Percentiles rank a stretch among this genome's conserved stretches.
Conservation (phyloP, 352 stramenopile species). For the Elongisporangium prolatum region DNA sequence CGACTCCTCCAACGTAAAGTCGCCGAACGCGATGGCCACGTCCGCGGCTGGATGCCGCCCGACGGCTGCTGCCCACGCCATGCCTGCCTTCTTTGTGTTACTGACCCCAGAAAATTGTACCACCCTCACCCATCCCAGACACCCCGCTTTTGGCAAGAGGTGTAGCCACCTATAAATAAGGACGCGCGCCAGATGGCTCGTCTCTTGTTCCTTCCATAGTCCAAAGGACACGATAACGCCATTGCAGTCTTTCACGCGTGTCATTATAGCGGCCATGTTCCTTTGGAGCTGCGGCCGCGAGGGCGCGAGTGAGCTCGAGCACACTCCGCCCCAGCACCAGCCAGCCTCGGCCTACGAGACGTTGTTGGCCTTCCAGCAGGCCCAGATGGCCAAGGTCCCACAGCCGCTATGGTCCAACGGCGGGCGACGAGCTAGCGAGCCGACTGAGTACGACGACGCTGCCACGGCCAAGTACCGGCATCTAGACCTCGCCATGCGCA, state of each 20-base stretch:
- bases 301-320: background rate
- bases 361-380: conserved; percentile 9
- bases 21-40: conserved; percentile 64
- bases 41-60: conserved; percentile 4
- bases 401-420: conserved; percentile 5
- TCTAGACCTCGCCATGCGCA: conserved; percentile 15
- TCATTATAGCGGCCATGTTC: background rate
- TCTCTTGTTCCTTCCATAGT: background rate
- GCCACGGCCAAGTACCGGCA: conserved; percentile 1
- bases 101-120: background rate
- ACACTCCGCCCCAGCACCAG: background rate
- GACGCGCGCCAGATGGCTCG: background rate
- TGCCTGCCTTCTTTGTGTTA: background rate
- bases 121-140: background rate
- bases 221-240: background rate
- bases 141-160: background rate
- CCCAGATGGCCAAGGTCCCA: conserved; percentile 9
- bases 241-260: background rate
- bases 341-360: conserved; percentile 20
- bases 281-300: background rate
- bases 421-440: background rate
- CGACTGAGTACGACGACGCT: background rate
- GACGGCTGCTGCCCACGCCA: background rate
- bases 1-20: conserved; percentile 75
- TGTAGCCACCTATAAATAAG: background rate